Conservation (phyloP, 1,284 basidiomycete species). For the Lentinula novae-zelandiae region DNA sequence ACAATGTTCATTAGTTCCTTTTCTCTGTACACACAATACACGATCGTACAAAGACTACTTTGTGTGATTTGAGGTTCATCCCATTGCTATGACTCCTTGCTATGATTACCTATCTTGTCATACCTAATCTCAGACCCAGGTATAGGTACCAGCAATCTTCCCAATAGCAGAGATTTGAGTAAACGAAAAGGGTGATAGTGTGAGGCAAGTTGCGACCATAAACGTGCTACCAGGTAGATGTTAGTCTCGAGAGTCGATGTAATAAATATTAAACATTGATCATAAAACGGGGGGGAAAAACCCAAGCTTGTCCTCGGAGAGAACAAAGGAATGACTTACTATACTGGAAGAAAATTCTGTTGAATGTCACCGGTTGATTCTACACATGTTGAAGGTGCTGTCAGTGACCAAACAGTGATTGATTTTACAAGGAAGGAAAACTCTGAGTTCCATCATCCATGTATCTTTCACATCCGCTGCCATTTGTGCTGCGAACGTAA, state of each 20-base stretch:
- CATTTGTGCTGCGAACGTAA: no score
- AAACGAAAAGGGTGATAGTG: slow-evolving; percentile 49
- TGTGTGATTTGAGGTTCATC: no score
- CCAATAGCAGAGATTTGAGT: slow-evolving; percentile 36
- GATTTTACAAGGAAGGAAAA: no score
- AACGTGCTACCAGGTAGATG: slow-evolving; percentile 28
- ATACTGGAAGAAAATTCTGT: slow-evolving; percentile 46
- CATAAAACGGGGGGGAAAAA: background rate
- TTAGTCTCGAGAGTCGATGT: background rate
- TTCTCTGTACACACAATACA: no score
- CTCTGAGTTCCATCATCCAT: no score
- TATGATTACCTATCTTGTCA: slow-evolving; percentile 15
- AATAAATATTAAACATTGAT: background rate
- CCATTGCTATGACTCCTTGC: background rate
- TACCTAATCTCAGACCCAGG: slow-evolving; percentile 42
- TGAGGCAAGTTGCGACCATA: slow-evolving; percentile 40
- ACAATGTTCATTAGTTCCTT: no score
- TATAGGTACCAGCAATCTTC: slow-evolving; percentile 41
- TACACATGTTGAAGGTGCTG: slow-evolving; percentile 14
- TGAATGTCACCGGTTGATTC: slow-evolving; percentile 41
- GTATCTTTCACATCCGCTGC: no score
- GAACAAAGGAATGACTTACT: slow-evolving; percentile 27
- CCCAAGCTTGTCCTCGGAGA: background rate
- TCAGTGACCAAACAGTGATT: background rate
- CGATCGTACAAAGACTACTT: no score